Percentiles rank a stretch among this genome's conserved stretches.
Conservation (phyloP, 2,329 filamentous ascomycete species). For the Hypoxylon sp. region DNA sequence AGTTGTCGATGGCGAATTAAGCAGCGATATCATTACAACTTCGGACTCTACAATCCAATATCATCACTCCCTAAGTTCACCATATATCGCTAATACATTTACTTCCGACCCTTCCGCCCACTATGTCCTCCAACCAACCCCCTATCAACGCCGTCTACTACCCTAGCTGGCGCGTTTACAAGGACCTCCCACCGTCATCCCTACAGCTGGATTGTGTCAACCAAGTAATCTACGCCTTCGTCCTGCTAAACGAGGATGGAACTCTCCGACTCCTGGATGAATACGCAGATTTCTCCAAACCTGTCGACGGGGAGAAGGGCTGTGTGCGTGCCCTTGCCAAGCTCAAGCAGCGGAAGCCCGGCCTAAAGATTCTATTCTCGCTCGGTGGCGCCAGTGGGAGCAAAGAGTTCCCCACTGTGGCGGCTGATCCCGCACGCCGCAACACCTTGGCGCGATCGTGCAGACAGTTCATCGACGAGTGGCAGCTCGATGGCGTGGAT, state of each 20-base stretch:
- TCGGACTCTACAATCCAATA: neutral
- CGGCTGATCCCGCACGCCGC: slow-evolving; percentile 63
- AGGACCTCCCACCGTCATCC: slow-evolving; percentile 67
- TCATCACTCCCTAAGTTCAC: neutral
- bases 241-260: slow-evolving; percentile 58
- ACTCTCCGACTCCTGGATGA: slow-evolving; percentile 70
- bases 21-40: neutral
- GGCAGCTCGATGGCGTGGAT: slow-evolving; percentile 75
- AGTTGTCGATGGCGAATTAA: neutral
- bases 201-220: slow-evolving; percentile 68
- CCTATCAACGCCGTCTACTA: slow-evolving; percentile 71
- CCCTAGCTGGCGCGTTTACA: slow-evolving; percentile 72
- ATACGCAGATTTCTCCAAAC: slow-evolving; percentile 73
- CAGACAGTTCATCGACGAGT: slow-evolving; percentile 68
- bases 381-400: slow-evolving; percentile 76
- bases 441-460: slow-evolving; percentile 69
- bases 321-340: slow-evolving; percentile 72
- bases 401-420: slow-evolving; percentile 71
- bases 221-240: slow-evolving; percentile 74
- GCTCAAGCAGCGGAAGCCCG: slow-evolving; percentile 69
- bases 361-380: slow-evolving; percentile 73
- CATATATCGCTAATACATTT: neutral
- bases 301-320: slow-evolving; percentile 71
- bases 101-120: slow-evolving; percentile 3
- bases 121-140: slow-evolving; percentile 28